A percentile compares a stretch with the other conserved stretches of the same genome.
phyloP scores from a whole-genome alignment of 2,329 filamentous ascomycete genomes.

The Cercospora nicotianae region DNA sequence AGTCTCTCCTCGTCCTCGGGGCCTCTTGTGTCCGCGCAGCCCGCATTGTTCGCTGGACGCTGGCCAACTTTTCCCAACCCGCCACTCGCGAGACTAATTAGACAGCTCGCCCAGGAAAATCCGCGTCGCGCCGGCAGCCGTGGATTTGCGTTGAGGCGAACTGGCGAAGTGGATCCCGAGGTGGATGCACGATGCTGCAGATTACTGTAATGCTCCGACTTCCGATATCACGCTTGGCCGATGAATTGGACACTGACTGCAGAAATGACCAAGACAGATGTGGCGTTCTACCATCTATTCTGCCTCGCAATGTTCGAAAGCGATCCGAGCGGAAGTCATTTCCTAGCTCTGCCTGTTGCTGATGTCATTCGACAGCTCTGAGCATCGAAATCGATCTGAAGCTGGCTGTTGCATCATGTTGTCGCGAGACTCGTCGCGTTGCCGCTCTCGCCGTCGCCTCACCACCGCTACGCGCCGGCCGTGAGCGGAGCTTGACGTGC shows the following conservation, averaged over 20 bases:
- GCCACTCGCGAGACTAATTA: background rate
- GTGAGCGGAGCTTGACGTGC: background rate
- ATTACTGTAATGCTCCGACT: background rate
- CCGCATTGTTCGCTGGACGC: background rate
- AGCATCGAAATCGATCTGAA: background rate
- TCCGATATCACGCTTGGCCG: background rate
- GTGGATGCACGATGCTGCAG: background rate
- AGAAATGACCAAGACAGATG: background rate
- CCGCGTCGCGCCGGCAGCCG: background rate
- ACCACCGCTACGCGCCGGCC: background rate
- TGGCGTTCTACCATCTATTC: background rate
- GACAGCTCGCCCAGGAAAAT: background rate
- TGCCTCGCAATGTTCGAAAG: background rate
- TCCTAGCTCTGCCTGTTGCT: background rate
- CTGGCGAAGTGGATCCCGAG: background rate
- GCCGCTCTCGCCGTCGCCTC: background rate
- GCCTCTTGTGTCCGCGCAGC: background rate
- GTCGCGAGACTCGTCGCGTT: background rate
- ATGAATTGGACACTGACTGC: background rate
- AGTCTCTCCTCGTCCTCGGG: background rate
- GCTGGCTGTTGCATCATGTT: background rate
- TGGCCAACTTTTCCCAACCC: background rate
- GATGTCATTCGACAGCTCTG: background rate
- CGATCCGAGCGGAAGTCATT: background rate
- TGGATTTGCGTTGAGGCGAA: background rate